Evolutionary conservation across 2,329 filamentous ascomycete genomes (phyloP), one percentile per base, ranked within the genome.

Genomic region (Pyrenophora tritici-repentis): DNA sequence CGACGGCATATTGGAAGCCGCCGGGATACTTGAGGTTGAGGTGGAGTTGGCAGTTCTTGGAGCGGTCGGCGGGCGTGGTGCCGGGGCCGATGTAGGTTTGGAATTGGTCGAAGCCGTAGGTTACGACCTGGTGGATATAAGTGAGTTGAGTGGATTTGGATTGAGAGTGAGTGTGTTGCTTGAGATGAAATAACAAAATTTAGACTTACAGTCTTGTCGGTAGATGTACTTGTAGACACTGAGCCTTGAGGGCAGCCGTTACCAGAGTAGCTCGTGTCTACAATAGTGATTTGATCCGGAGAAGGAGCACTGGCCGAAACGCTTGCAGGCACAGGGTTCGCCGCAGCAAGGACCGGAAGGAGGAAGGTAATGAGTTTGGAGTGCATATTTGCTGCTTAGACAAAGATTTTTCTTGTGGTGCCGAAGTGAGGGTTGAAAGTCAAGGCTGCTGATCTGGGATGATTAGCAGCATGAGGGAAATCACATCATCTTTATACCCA

Each of bases 1-100:
- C 69, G 20, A 73, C 62, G 29, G 66, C 51, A 66, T 73, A 66
- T 62, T 73, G 46, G 73, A 74, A 68, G 65, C 73, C 75, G 67
- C 68, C 66, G 2, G 56, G 70, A 55, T 65, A 73, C 65, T 73
- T 63, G 43, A 67, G 50, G 48, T 67, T 66, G 35, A 73, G 47
- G 60, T 72, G 70, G 17, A 73, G 58, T 47, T 72, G 69, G 66
- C 70, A 73, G 61, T 69, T 68, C 59, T 73, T 72, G 56, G 63
- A 66, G 48, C 67, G 62, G 54, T 73, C 67, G 35, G 59, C 44
- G 22, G 63, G 53, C 24, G 50, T 53, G 8, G 63, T 67, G 29
- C 60, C 58, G 10, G 69, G 67, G 35, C 69, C 69, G 38, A 68
- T 70, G 62, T 70, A 70, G 29, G 69, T 68, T 50, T 71, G 67